Evolutionary conservation across 2,329 filamentous ascomycete species (phyloP), one percentile per base, ranked within the genome.

Genomic region (Fusarium sp.): DNA sequence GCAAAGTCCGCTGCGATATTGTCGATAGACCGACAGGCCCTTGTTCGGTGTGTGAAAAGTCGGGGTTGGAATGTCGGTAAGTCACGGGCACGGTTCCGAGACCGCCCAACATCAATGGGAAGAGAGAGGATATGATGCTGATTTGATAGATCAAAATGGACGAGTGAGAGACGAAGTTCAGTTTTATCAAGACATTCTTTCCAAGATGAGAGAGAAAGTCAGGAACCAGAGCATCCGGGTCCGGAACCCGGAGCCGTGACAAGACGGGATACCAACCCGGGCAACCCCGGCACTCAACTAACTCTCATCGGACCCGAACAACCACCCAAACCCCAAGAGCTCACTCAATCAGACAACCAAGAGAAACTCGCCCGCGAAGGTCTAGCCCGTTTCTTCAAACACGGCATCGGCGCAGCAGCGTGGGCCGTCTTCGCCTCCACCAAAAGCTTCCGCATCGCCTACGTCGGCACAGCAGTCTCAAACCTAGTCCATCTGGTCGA

Each of bases 381-480:
- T 3, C 40, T 75, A 12, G 70, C 73, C 0, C 70, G 71, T 0
- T 75, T 75, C 57, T 75, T 75, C 40, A 71, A 73, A 1, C 73
- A 75, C 2, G 73, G 73, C 1, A 75, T 75, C 9, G 67, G 68
- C 2, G 71, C 71, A 27, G 73, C 67, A 2, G 73, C 71, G 4
- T 75, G 70, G 70, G 71, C 73, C 16, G 72, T 75, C 25, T 75
- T 75, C 27, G 63, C 67, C 4, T 66, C 69, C 5, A 71, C 71
- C 2, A 65, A 75, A 10, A 75, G 70, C 45, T 75, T 74, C 61
- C 73, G 73, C 8, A 75, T 75, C 3, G 73, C 73, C 2, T 75
- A 75, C 12, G 70, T 75, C 32, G 73, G 73, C 37, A 75, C 73
- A 9, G 67, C 71, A 12, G 73, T 75, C 1, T 75, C 73, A 2